phyloP scores from a whole-genome alignment of 805 yeast species.

The Starmerella riodocensis region DNA sequence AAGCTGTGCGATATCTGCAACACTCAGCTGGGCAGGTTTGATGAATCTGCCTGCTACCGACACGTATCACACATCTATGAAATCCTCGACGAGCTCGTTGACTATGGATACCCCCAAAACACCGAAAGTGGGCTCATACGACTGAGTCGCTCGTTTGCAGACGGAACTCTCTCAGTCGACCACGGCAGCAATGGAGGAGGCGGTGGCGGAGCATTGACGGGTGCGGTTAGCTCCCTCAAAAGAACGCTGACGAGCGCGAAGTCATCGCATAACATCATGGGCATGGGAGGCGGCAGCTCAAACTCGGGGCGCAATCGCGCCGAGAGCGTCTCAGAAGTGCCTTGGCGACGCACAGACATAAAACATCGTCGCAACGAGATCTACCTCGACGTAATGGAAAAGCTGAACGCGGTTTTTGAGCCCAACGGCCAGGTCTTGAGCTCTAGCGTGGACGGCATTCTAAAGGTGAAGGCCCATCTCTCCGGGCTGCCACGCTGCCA shows the following conservation, averaged over 20 bases:
- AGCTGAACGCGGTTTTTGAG: slow-evolving; percentile 55
- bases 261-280: not conserved
- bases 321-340: slow-evolving; percentile 18
- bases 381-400: slow-evolving; percentile 61
- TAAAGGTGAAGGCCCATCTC: slow-evolving; percentile 55
- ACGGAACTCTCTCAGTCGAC: not conserved
- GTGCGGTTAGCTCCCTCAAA: slow-evolving; percentile 21
- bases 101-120: slow-evolving; percentile 64
- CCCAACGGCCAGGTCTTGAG: slow-evolving; percentile 45
- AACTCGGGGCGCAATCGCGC: not conserved
- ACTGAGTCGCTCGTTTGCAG: slow-evolving; percentile 1
- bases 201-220: slow-evolving; percentile 4
- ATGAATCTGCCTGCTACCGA: slow-evolving; percentile 43
- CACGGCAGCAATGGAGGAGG: not conserved
- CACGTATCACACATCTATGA: slow-evolving; percentile 64
- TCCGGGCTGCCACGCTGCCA: slow-evolving; percentile 76
- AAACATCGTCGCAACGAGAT: slow-evolving; percentile 75
- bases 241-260: slow-evolving; percentile 12
- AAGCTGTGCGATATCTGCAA: slow-evolving; percentile 43
- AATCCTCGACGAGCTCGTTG: slow-evolving; percentile 59
- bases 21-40: slow-evolving; percentile 31
- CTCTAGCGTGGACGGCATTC: slow-evolving; percentile 63
- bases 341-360: slow-evolving; percentile 63
- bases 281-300: not conserved
- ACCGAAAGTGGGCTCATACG: slow-evolving; percentile 39